These are phyloP conservation scores for Polytrichum formosum DNA, from an alignment of 225 moss, liverwort and hornwort species.

Conservation along the genomic window DNA sequence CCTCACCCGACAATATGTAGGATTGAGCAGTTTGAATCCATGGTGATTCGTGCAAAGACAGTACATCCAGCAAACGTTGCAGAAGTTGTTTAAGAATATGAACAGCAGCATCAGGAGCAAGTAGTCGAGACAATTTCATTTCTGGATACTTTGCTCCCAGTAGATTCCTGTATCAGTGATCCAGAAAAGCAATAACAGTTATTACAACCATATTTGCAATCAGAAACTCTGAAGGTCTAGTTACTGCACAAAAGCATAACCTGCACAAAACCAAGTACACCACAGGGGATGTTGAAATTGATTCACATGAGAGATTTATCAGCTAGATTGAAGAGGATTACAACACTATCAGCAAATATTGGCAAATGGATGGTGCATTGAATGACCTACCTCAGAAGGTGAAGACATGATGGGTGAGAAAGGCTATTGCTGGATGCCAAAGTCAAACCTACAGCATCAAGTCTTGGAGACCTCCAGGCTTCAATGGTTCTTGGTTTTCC, in stretches of 20 bases:
- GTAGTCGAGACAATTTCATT: conserved; percentile 22
- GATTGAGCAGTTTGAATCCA: conserved; percentile 62
- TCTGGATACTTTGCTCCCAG: conserved; percentile 50
- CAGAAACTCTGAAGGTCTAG: no score
- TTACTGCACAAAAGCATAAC: no score
- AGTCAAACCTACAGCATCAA: conserved; percentile 59
- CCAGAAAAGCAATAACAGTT: no score
- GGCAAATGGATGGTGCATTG: neutral
- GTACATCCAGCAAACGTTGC: conserved; percentile 40
- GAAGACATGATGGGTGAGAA: conserved; percentile 56
- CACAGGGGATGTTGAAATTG: no score
- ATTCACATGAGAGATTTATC: no score
- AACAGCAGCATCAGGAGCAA: conserved; percentile 52
- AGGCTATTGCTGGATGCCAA: conserved; percentile 58
- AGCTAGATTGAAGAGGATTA: conserved; percentile 2
- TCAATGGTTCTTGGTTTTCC: conserved; percentile 15
- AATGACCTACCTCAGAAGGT: conserved; percentile 61
- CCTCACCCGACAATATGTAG: conserved; percentile 27
- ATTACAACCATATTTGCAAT: no score
- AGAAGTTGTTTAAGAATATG: conserved; percentile 52
- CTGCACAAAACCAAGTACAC: no score
- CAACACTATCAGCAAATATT: neutral
- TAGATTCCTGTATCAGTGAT: conserved; percentile 51
- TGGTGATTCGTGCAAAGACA: conserved; percentile 35
- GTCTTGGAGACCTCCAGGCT: conserved; percentile 53